A percentile compares a stretch with the other conserved stretches of the same genome.
phyloP scores from a whole-genome alignment of 805 yeast species.

The Candida maesae region DNA sequence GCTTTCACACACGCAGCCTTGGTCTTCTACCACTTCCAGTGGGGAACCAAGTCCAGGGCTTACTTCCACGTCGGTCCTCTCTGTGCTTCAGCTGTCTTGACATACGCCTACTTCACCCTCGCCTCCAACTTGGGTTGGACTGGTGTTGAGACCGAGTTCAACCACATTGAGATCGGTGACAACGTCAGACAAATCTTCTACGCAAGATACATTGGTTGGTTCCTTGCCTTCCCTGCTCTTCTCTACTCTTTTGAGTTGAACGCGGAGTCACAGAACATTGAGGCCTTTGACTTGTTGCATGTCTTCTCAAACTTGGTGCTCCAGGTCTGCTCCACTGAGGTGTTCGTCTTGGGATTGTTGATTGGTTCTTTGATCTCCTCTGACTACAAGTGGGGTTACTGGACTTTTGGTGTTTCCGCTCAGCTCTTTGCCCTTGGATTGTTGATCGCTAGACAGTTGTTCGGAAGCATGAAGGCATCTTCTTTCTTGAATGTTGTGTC shows the following conservation, averaged over 20 bases:
- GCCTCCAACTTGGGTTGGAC: conserved; percentile 60
- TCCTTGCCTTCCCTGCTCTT: conserved; percentile 47
- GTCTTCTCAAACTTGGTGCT: conserved; percentile 31
- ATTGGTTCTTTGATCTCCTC: conserved; percentile 53
- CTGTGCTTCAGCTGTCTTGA: conserved; percentile 36
- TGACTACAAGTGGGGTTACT: conserved; percentile 68
- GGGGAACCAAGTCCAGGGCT: conserved; percentile 26
- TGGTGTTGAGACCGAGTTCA: conserved; percentile 42
- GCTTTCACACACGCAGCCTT: conserved; percentile 29
- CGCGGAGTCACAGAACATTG: conserved; percentile 19
- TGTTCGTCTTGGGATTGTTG: conserved; percentile 50
- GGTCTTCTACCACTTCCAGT: conserved; percentile 20
- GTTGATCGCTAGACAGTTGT: conserved; percentile 28
- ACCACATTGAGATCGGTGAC: conserved; percentile 37
- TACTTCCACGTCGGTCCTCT: conserved; percentile 40
- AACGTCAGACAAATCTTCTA: conserved; percentile 51
- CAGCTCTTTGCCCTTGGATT: conserved; percentile 36
- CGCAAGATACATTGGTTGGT: conserved; percentile 54
- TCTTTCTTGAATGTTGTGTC: conserved; percentile 7
- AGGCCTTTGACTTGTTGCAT: conserved; percentile 15
- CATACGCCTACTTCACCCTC: conserved; percentile 49
- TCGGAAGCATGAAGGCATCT: conserved; percentile 11
- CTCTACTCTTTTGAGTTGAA: conserved; percentile 30
- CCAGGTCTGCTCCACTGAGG: conserved; percentile 42
- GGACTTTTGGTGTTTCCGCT: conserved; percentile 47